Evolutionary conservation across 345 rosid genomes (phyloP), one percentile per base, ranked within the genome.

Genomic region (Conringia planisiliqua): DNA sequence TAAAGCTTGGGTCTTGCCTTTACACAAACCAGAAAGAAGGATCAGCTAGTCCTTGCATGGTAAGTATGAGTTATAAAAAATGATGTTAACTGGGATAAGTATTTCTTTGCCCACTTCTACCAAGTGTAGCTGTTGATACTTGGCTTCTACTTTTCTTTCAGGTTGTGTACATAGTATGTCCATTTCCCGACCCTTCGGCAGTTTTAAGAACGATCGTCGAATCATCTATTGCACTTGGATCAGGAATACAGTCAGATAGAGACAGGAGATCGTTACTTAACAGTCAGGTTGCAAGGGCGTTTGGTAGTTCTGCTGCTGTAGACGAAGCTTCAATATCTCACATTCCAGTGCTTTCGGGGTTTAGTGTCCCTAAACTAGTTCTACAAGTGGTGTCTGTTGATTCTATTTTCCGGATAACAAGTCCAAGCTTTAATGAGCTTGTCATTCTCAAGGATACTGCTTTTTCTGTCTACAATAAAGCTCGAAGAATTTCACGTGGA

Each of bases 141-240:
- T 71, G 43, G 68, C 44, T 67, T 60, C 55, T 57, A 4, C 61
- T 79, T 74, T 29, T 59, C 32, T 58, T 80, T 61, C 73, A 96
- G 99, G 99, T 92, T 27, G 84, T 90, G 84, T 96, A 96, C 80
- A 92, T 96, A 79, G 98, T 96, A 55, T 96, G 99, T 80, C 99
- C 99, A 59, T 96, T 96, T 78, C 98, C 99, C 10, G 98, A 96
- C 59, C 98, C 98, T 76, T 80, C 79, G 16, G 98, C 99, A 69
- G 88, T 96, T 85, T 79, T 96, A 42, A 87, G 85, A 77, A 95
- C 99, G 0, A 81, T 96, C 4, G 66, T 96, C 50, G 97, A 92
- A 85, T 89, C 98, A 54, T 96, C 96, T 81, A 79, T 89, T 40
- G 87, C 98, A 69, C 75, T 92, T 79, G 99, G 99, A 80, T 92